These are phyloP conservation scores for Solanum bukasovii DNA, from an alignment of 257 asterid genomes.

Conservation along the genomic window DNA sequence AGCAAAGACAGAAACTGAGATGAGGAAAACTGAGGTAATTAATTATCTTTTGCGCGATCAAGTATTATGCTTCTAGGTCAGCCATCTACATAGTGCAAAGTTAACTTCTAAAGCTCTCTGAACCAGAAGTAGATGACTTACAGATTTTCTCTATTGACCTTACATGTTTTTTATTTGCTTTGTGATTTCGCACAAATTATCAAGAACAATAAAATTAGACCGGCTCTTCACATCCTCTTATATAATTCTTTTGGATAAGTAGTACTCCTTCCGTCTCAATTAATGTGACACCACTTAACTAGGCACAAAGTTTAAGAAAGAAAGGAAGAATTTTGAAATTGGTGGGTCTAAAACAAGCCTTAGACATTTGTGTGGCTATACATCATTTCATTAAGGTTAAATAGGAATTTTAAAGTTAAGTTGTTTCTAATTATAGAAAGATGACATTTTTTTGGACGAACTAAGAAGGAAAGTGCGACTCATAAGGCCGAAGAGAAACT, in stretches of 20 bases:
- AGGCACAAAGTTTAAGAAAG: too few relatives aligned
- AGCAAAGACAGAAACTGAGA: slow-evolving; percentile 15
- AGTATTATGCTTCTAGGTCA: neutral
- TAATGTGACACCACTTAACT: neutral
- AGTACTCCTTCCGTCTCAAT: neutral
- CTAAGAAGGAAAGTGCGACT: neutral
- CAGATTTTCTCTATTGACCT: neutral
- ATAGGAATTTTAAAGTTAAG: neutral
- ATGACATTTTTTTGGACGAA: neutral
- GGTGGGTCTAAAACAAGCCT: neutral
- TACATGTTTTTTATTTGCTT: neutral
- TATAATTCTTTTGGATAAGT: neutral
- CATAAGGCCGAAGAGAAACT: neutral
- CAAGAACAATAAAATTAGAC: neutral
- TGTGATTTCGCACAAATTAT: neutral
- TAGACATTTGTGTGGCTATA: too few relatives aligned
- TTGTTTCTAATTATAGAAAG: neutral
- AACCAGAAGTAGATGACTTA: neutral
- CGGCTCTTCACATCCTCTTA: neutral
- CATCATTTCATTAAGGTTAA: neutral
- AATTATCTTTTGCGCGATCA: neutral
- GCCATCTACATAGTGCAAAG: neutral
- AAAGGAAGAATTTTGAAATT: neutral
- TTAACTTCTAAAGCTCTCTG: neutral
- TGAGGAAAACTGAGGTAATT: slow-evolving; percentile 11